Conservation (phyloP, 306 rosid genomes). For the Notholithocarpus densiflorus region DNA sequence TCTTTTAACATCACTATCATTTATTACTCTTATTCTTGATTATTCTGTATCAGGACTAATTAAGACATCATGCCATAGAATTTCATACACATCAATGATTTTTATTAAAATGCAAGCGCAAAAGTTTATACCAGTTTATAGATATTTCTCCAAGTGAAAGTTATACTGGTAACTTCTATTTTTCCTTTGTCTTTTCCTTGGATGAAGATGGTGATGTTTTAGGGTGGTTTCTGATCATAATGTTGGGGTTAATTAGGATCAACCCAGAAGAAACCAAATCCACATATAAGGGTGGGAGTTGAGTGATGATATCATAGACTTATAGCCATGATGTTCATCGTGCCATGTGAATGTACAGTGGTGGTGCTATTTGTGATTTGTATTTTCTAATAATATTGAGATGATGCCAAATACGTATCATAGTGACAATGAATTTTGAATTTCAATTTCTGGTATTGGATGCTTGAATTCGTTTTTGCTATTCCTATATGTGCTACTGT, state of each 20-base stretch:
- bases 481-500: not conserved
- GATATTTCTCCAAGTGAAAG: not conserved
- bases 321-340: conserved; percentile 20
- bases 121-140: not conserved
- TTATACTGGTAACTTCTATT: not conserved
- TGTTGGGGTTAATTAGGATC: too few species aligned
- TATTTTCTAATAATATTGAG: conserved; percentile 16
- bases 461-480: not conserved
- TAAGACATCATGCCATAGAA: not conserved
- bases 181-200: conserved; percentile 2
- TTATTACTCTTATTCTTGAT: not conserved
- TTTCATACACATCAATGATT: conserved; percentile 1
- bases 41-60: not conserved
- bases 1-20: not conserved
- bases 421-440: conserved; percentile 19
- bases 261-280: not conserved
- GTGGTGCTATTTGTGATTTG: conserved; percentile 20
- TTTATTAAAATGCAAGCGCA: not conserved
- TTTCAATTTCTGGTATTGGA: not conserved
- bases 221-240: too few species aligned
- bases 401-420: conserved; percentile 2
- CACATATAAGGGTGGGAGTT: conserved; percentile 4
- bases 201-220: not conserved
- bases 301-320: conserved; percentile 15
- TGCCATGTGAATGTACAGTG: conserved; percentile 38